These are phyloP conservation scores for Sextonia rubra DNA, from an alignment of 164 flowering plant species.

Conservation along the genomic window DNA sequence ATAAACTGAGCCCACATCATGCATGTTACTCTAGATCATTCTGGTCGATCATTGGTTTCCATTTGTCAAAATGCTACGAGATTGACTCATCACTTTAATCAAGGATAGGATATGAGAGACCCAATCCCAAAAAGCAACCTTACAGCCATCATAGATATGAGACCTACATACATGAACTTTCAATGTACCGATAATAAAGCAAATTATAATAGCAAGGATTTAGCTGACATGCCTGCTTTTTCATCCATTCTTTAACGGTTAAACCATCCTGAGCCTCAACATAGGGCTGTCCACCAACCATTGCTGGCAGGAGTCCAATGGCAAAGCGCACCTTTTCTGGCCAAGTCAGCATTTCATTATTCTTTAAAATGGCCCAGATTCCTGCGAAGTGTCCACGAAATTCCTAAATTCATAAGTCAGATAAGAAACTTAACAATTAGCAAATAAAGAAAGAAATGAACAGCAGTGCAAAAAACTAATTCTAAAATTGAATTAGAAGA, in stretches of 20 bases:
- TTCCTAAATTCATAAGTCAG: neutral
- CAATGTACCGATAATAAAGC: neutral
- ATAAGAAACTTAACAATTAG: neutral
- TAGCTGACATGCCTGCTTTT: conserved; percentile 57
- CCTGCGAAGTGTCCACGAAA: conserved; percentile 35
- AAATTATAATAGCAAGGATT: neutral
- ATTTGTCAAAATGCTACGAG: too few species aligned
- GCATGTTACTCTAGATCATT: too few species aligned
- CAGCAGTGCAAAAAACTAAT: neutral
- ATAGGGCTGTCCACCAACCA: conserved; percentile 89
- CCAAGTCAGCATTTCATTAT: conserved; percentile 98
- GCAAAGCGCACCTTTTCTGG: conserved; percentile 93
- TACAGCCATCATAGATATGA: neutral
- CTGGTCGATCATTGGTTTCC: too few species aligned
- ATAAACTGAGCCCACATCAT: too few species aligned
- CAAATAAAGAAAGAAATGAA: neutral
- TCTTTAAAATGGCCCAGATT: conserved; percentile 90
- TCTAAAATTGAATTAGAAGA: neutral
- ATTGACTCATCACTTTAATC: neutral
- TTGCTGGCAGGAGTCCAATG: conserved; percentile 93
- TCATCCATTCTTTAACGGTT: conserved; percentile 93
- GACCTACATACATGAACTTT: too few species aligned
- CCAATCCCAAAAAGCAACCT: neutral
- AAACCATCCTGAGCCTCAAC: conserved; percentile 98
- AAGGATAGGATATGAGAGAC: neutral